These are phyloP conservation scores for Macrocybe sp. DNA, from an alignment of 1,284 basidiomycete species.

Conservation along the genomic window DNA sequence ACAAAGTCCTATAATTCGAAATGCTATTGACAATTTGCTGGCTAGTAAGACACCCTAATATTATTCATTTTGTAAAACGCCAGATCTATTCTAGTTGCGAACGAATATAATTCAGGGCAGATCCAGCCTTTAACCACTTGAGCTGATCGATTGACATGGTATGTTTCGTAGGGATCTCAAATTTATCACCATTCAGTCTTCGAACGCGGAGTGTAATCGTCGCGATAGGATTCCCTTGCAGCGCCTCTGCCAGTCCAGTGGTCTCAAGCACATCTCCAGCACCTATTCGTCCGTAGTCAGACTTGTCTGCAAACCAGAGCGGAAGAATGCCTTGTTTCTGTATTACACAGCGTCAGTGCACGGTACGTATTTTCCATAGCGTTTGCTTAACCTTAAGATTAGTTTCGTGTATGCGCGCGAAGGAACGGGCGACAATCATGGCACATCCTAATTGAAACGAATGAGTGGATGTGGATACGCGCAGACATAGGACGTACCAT, in stretches of 20 bases:
- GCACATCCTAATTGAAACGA: conserved; percentile 55
- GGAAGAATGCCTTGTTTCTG: conserved; percentile 96
- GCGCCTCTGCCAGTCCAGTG: conserved; percentile 46
- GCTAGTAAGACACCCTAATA: not conserved
- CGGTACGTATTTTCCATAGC: not conserved
- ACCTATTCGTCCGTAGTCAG: conserved; percentile 78
- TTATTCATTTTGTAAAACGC: conserved; percentile 10
- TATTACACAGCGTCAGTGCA: not conserved
- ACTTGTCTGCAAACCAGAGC: conserved; percentile 85
- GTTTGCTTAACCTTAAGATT: conserved; percentile 75
- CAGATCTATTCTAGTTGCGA: conserved; percentile 36
- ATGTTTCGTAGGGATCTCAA: conserved; percentile 74
- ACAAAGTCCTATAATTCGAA: not conserved
- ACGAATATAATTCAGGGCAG: conserved; percentile 82
- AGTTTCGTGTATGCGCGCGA: conserved; percentile 98
- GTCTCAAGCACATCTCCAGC: conserved; percentile 73
- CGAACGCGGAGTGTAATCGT: conserved; percentile 68
- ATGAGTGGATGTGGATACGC: not conserved
- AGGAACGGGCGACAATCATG: conserved; percentile 85
- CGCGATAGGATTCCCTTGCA: conserved; percentile 45
- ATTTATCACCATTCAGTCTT: conserved; percentile 56
- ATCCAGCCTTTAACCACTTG: conserved; percentile 82
- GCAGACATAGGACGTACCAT: conserved; percentile 46
- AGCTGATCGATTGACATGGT: conserved; percentile 89
- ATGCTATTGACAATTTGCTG: not conserved